Evolutionary conservation across 371 early-diverging fungal genomes (phyloP), one percentile per base, ranked within the genome.

Genomic region (Mortierella sp.): DNA sequence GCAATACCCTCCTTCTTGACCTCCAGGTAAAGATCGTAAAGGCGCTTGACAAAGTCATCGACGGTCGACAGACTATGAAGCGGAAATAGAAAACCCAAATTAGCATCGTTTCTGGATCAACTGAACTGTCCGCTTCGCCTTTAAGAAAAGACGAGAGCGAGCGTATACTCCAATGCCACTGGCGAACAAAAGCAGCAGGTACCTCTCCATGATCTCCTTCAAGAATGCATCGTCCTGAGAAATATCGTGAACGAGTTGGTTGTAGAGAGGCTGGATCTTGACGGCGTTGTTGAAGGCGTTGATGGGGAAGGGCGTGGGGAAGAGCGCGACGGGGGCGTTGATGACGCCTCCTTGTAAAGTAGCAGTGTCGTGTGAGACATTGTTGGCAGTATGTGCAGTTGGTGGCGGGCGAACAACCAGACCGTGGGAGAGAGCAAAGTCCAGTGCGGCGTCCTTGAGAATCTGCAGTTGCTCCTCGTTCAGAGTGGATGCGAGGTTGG

Each of bases 251-350:
- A 98, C 95, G 16, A 99, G 91, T 44, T 88, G 75, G 87, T 98
- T 98, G 88, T 95, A 95, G 1, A 94, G 81, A 1, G 96, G 95
- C 87, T 98, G 98, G 34, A 98, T 83, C 3, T 85, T 82, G 72
- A 91, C 84, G 5, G 97, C 98, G 51, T 92, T 90, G 37, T 96
- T 93, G 82, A 94, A 99, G 78, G 90, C 90, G 40, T 79, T 78
- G 72, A 90, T 89, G 11, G 98, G 98, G 77, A 97, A 96, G 5
- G 96, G 95, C 3, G 97, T 92, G 5, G 99, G 99, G 73, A 95
- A 95, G 37, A 99, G 91, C 5, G 98, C 90, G 69, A 98, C 90
- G 11, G 99, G 99, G 14, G 97, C 95, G 87, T 97, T 96, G 59
- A 90, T 90, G 59, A 91, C 93, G 24, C 90, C 88, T 73, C 88